These are phyloP conservation scores for Ustilago xerochloae DNA, from an alignment of 1,284 basidiomycete species.

Conservation along the genomic window DNA sequence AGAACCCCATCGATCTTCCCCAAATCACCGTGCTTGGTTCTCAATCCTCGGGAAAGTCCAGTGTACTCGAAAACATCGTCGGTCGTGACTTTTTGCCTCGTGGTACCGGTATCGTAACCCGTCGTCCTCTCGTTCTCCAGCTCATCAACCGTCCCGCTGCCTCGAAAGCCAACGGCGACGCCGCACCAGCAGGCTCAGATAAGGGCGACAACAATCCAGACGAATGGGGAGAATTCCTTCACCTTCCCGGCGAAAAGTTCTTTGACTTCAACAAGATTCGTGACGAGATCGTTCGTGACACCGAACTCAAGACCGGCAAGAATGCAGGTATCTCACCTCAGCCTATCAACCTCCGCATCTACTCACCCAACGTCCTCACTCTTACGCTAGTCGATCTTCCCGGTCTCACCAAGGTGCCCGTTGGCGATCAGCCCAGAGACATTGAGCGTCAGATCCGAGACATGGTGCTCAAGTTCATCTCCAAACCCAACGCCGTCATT, in stretches of 20 bases:
- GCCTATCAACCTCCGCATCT: conserved; percentile 93
- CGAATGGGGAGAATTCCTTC: conserved; percentile 97
- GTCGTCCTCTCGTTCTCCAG: conserved; percentile 92
- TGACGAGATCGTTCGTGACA: conserved; percentile 97
- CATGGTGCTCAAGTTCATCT: conserved; percentile 92
- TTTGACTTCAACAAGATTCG: conserved; percentile 94
- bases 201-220: conserved; percentile 59
- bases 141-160: conserved; percentile 79
- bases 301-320: conserved; percentile 94
- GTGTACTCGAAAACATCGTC: conserved; percentile 79
- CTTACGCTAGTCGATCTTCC: conserved; percentile 95
- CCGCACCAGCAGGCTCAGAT: conserved; percentile 7
- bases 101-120: conserved; percentile 92
- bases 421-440: conserved; percentile 79
- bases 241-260: conserved; percentile 93
- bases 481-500: conserved; percentile 96
- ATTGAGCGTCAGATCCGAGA: conserved; percentile 96
- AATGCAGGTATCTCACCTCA: conserved; percentile 98
- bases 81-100: conserved; percentile 88
- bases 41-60: conserved; percentile 73
- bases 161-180: conserved; percentile 30
- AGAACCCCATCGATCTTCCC: conserved; percentile 72
- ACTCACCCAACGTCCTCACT: conserved; percentile 95
- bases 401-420: conserved; percentile 83
- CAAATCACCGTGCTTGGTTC: conserved; percentile 71